These are phyloP conservation scores for Jimgerdemannia flammicorona DNA, from an alignment of 192 early-diverging fungal genomes.

Conservation along the genomic window DNA sequence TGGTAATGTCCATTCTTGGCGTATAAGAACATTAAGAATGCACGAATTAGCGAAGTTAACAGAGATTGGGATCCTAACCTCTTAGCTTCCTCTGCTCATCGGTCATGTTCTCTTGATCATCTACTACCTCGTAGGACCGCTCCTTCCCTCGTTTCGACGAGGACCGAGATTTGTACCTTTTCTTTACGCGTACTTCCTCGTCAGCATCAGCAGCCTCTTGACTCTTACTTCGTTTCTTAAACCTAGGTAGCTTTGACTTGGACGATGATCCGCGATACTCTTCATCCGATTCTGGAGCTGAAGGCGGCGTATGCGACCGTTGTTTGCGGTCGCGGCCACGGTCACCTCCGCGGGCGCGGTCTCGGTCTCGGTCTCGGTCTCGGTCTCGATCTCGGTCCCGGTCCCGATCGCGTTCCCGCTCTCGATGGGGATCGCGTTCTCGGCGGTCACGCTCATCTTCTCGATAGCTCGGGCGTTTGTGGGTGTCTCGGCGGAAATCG, in stretches of 20 bases:
- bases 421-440: not conserved
- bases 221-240: conserved; percentile 24
- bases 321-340: not conserved
- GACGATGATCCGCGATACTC: not conserved
- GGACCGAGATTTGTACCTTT: conserved; percentile 17
- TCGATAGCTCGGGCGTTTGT: not conserved
- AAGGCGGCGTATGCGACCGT: not conserved
- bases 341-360: not conserved
- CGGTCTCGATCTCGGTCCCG: not conserved
- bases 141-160: conserved; percentile 12
- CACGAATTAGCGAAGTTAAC: too few relatives aligned
- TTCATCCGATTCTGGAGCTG: not conserved
- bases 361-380: not conserved
- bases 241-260: conserved; percentile 21
- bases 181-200: conserved; percentile 6
- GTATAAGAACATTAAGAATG: too few relatives aligned
- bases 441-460: not conserved
- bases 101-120: conserved; percentile 17
- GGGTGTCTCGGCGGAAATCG: not conserved
- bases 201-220: conserved; percentile 14
- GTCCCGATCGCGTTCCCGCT: not conserved
- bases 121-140: not conserved
- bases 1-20: too few relatives aligned
- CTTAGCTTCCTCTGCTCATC: conserved; percentile 30
- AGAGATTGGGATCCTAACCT: not conserved